A percentile compares a stretch with the other conserved stretches of the same genome.
These are phyloP conservation scores for Beta lomatogona DNA, from an alignment of 179 eudicot genomes.

Conservation along the genomic window DNA sequence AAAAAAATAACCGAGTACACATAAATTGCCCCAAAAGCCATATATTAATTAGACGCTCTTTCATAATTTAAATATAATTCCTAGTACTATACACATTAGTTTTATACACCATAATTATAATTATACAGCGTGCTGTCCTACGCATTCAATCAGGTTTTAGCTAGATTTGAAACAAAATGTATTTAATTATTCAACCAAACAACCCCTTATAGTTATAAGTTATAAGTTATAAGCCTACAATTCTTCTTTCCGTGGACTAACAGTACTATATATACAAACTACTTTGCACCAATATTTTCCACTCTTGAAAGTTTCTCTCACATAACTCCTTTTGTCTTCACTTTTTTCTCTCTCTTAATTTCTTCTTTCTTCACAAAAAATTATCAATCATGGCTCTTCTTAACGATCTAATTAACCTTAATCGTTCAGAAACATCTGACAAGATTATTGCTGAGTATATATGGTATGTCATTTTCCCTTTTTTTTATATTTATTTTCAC, in stretches of 20 bases:
- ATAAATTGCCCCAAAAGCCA: too few relatives aligned
- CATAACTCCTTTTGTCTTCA: background rate
- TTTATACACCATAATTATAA: too few relatives aligned
- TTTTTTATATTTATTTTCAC: background rate
- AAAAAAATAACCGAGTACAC: too few relatives aligned
- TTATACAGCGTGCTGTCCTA: too few relatives aligned
- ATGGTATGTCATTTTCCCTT: slow-evolving; percentile 30
- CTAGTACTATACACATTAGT: too few relatives aligned
- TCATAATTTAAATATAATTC: too few relatives aligned
- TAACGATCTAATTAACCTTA: slow-evolving; percentile 42
- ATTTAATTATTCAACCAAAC: background rate
- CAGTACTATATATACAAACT: background rate
- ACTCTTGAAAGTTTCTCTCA: background rate
- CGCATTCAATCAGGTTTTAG: too few relatives aligned
- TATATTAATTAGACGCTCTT: too few relatives aligned
- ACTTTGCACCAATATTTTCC: background rate
- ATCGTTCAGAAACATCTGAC: slow-evolving; percentile 38
- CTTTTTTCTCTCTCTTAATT: background rate
- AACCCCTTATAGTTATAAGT: background rate
- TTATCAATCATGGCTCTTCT: slow-evolving; percentile 32
- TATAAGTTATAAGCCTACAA: too few relatives aligned
- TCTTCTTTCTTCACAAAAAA: background rate
- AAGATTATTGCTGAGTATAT: slow-evolving; percentile 55
- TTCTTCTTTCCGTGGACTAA: background rate
- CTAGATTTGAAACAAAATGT: too few relatives aligned